Evolutionary conservation across 768 basidiomycete genomes (phyloP), one percentile per base, ranked within the genome.

Genomic region (Cystofilobasidium bisporidii): DNA sequence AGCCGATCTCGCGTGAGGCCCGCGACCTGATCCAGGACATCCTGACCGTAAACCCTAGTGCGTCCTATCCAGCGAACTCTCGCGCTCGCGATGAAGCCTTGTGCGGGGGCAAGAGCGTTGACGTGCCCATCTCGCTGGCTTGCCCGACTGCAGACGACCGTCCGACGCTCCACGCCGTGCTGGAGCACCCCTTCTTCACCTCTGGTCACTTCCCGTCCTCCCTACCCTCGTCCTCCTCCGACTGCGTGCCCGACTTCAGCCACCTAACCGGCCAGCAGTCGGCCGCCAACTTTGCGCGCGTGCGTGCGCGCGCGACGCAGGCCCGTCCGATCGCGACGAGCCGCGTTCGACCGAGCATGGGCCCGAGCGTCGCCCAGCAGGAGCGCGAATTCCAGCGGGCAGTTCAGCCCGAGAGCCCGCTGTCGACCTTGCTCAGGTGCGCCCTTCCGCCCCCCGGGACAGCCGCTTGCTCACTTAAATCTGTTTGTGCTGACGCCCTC

Each of bases 321-420:
- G 47, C 63, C 8, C 69, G 70, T 18, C 47, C 72, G n/a, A 73
- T 59, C 56, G 67, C 40, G 58, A 60, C 40, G 30, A 61, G 56
- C 24, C 10, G 68, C 26, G 66, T 68, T 17, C 40, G 66, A n/a
- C 28, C 60, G 2, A 56, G 50, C n/a, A 56, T 77, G 38, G 77
- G 74, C 18, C 77, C 75, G 26, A 72, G 71, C 32, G 72, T 77
- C 64, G 67, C 75, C 55, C 72, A 76, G 64, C 75, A 78, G 64
- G 96, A 99, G 82, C 87, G 87, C 76, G 96, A 98, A 77, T 97
- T 98, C 86, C 87, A 88, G 79, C 86, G 87, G 73, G 96, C 92
- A 1, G 89, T 98, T 1, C 90, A 92, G 74, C 94, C 93, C 9
- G 91, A 89, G 50, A 89, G 87, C 70, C 96, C 96, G 0, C 93